Evolutionary conservation across 495 filamentous ascomycete genomes (phyloP), one percentile per base, ranked within the genome.

Genomic region (Physcia stellaris): DNA sequence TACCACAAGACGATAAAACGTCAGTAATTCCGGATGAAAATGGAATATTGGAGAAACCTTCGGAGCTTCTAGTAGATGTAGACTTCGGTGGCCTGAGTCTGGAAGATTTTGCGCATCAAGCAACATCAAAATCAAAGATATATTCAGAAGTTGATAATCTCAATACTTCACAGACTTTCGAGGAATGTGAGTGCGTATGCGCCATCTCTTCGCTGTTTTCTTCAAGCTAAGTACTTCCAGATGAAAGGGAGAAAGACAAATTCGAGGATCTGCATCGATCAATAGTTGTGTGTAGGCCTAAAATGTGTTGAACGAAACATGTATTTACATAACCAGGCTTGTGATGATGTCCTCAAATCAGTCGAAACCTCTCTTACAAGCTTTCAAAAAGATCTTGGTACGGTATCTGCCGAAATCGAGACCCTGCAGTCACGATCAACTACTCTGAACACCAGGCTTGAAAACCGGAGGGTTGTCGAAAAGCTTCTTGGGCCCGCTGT

Each of bases 381-480:
- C 52, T 98, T 98, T 50, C 86, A 87, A 58, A 80, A 80, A 35
- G 90, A 98, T 55, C 68, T 98, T 11, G 86, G 85, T 3, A 71
- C 73, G 2, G 92, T 98, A 4, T 94, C 90, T 6, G 77, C 83
- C 3, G 90, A 98, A 52, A 98, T 98, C 20, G 92, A 98, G 59
- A 84, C 74, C 11, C 63, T 98, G 13, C 90, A 98, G 56, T 74
- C 79, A 23, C 76, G 86, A 13, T 96, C 90, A 2, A 74, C 77
- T 4, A 73, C 79, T 23, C 57, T 98, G 43, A 95, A 87, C 47
- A 73, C 79, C n/a, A 77, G 85, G 56, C 60, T 96, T 23, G 81
- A 88, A 50, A 96, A 96, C 49, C 67, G 90, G 17, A 86, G 81
- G 48, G 71, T 79, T 15, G 86, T 95, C 6, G 90, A 98, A 58